Conservation (phyloP, 441 rosid genomes). For the Aquilaria agallochum region DNA sequence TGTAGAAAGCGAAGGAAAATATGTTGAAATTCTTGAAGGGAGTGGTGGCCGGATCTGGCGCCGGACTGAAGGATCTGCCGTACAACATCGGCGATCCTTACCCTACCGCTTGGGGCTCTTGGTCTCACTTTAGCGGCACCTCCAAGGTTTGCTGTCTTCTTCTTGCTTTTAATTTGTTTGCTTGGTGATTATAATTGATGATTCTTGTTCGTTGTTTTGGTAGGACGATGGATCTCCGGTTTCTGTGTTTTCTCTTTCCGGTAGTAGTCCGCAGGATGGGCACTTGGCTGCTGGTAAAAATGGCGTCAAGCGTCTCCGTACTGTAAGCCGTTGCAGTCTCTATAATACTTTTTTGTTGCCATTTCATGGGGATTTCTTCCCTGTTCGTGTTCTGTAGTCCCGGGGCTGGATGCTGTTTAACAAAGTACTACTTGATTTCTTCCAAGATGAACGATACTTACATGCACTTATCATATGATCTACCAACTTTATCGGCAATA, state of each 20-base stretch:
- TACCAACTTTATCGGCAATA: too few species aligned
- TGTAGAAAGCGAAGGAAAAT: conserved; percentile 5
- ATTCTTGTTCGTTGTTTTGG: conserved; percentile 7
- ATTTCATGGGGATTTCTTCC: neutral
- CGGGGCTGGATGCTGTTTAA: too few species aligned
- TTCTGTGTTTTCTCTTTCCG: conserved; percentile 78
- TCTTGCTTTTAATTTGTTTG: neutral
- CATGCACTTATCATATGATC: too few species aligned
- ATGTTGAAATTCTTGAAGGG: conserved; percentile 93
- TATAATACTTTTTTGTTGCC: neutral
- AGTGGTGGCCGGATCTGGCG: conserved; percentile 92
- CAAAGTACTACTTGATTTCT: too few species aligned
- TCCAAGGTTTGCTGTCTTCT: conserved; percentile 46
- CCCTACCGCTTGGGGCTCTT: conserved; percentile 93
- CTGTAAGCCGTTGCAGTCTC: conserved; percentile 46
- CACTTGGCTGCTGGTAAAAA: conserved; percentile 91
- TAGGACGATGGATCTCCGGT: conserved; percentile 97
- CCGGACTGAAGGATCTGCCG: conserved; percentile 95
- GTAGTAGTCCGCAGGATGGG: conserved; percentile 79
- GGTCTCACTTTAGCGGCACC: conserved; percentile 91
- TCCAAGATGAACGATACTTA: too few species aligned
- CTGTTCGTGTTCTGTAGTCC: too few species aligned
- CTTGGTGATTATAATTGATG: neutral
- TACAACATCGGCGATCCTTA: conserved; percentile 89
- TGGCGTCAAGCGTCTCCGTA: conserved; percentile 98